These are phyloP conservation scores for Hemisphaericaspora xylofermentans DNA, from an alignment of 1,139 yeast species.

Conservation along the genomic window DNA sequence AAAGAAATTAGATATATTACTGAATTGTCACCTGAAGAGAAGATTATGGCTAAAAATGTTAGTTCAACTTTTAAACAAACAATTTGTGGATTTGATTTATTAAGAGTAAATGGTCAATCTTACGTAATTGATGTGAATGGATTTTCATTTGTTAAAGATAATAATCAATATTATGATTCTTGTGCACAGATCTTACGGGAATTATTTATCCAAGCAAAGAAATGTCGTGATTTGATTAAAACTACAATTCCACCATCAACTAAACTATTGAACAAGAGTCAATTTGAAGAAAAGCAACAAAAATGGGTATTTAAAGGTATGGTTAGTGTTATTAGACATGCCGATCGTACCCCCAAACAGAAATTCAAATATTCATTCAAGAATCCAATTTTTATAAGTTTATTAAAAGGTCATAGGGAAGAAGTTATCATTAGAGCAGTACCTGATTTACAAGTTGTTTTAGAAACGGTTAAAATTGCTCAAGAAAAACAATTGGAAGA, in stretches of 20 bases:
- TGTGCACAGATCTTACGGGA: constrained; percentile 78
- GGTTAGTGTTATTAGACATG: constrained; percentile 91
- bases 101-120: constrained; percentile 84
- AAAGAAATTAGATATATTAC: constrained; percentile 93
- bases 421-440: constrained; percentile 94
- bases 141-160: constrained; percentile 95
- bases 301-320: constrained; percentile 97
- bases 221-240: constrained; percentile 42
- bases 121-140: constrained; percentile 98
- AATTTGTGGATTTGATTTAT: constrained; percentile 95
- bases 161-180: constrained; percentile 77
- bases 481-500: constrained; percentile 80
- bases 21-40: constrained; percentile 71
- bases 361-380: constrained; percentile 94
- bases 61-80: constrained; percentile 82
- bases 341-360: constrained; percentile 99
- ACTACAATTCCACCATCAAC: constrained; percentile 39
- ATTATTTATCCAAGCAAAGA: constrained; percentile 62
- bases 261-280: constrained; percentile 38
- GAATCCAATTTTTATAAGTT: constrained; percentile 79
- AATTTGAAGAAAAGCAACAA: constrained; percentile 78
- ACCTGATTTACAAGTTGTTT: constrained; percentile 78
- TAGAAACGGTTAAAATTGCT: constrained; percentile 82
- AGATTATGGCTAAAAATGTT: constrained; percentile 74
- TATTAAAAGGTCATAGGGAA: constrained; percentile 90